These are phyloP conservation scores for Starmerella bombi DNA, from an alignment of 805 yeast genomes.

Conservation along the genomic window DNA sequence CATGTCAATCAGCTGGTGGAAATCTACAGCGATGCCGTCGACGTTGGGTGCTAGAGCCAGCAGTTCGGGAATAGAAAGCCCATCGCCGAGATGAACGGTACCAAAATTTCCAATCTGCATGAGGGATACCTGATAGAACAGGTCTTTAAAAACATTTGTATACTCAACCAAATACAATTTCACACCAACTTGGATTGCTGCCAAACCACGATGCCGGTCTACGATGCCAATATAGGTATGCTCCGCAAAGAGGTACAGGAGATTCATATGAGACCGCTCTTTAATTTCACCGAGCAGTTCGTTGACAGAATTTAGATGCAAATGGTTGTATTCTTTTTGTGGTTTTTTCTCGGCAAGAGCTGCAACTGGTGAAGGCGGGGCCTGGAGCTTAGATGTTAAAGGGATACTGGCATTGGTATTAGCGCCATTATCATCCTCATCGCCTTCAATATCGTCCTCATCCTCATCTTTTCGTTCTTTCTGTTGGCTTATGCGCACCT, in stretches of 20 bases:
- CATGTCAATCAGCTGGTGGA: constrained; percentile 34
- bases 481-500: background rate
- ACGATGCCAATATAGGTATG: constrained; percentile 72
- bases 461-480: background rate
- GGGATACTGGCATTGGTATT: background rate
- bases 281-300: constrained; percentile 42
- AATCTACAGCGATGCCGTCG: background rate
- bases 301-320: constrained; percentile 30
- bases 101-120: constrained; percentile 79
- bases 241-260: constrained; percentile 57
- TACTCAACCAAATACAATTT: constrained; percentile 70
- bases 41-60: constrained; percentile 22
- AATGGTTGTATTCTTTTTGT: constrained; percentile 1
- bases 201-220: constrained; percentile 53
- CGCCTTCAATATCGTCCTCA: background rate
- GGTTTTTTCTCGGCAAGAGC: background rate
- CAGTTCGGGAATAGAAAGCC: constrained; percentile 30
- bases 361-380: background rate
- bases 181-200: constrained; percentile 76
- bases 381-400: background rate
- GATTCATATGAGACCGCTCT: constrained; percentile 33
- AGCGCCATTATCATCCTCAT: constrained; percentile 1
- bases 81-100: constrained; percentile 31
- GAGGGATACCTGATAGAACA: constrained; percentile 71
- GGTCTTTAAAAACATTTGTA: constrained; percentile 48